These are phyloP conservation scores for Cystobasidium ongulense DNA, from an alignment of 768 basidiomycete species.

Conservation along the genomic window DNA sequence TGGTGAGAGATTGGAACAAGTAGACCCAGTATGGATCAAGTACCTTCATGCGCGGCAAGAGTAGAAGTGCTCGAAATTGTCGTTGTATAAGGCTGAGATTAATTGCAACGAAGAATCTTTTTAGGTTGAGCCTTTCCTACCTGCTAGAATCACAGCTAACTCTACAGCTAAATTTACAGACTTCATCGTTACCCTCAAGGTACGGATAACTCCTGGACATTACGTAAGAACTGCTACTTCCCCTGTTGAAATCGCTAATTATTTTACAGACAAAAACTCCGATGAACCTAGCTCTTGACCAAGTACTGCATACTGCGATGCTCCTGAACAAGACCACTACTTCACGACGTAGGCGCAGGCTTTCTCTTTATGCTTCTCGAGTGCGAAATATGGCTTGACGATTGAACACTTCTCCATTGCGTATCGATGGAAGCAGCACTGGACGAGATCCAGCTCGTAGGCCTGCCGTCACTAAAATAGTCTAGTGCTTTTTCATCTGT, in stretches of 20 bases:
- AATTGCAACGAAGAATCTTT: not conserved
- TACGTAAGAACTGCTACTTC: too few relatives aligned
- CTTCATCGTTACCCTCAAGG: too few relatives aligned
- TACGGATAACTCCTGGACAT: too few relatives aligned
- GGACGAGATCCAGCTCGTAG: not conserved
- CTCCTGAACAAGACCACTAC: too few relatives aligned
- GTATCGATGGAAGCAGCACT: not conserved
- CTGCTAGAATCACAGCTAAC: not conserved
- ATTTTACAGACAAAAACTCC: too few relatives aligned
- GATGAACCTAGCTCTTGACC: too few relatives aligned
- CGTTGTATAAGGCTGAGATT: not conserved
- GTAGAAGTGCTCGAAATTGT: not conserved
- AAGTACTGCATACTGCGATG: too few relatives aligned
- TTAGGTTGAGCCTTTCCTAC: too few relatives aligned
- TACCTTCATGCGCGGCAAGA: not conserved
- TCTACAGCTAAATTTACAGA: too few relatives aligned
- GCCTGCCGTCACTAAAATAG: not conserved
- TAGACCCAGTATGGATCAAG: not conserved
- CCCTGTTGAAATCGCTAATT: too few relatives aligned
- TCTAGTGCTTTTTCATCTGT: not conserved
- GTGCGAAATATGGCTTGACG: not conserved
- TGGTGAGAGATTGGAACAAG: conserved; percentile 34
- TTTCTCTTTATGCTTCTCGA: not conserved
- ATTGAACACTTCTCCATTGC: not conserved
- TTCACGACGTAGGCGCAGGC: not conserved